Evolutionary conservation across 257 asterid genomes (phyloP), one percentile per base, ranked within the genome.

Genomic region (Jaltomata sinuosa): DNA sequence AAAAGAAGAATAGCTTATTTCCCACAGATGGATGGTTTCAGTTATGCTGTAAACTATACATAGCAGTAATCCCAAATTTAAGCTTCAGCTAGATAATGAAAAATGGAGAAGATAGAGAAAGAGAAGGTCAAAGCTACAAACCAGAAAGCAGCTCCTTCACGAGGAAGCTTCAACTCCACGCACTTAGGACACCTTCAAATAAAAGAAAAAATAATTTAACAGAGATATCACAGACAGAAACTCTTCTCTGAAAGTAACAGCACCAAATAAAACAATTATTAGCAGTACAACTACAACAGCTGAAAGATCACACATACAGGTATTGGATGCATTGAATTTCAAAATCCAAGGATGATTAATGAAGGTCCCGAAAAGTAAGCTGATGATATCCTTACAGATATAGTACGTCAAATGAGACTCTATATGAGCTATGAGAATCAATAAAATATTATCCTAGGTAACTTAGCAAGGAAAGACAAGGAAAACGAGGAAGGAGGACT

Each of bases 81-180:
- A 18, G 62, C 62, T 49, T 27, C 62, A 27, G 42, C 5, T 76
- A 10, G 2, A 47, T 47, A 1, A 76, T 49, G 81, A 76, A 21
- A 12, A 36, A 1, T 11, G 64, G 14, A 67, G 55, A 88, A 82
- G 54, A 40, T 45, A 55, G 53, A 34, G 16, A 27, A 38, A 72
- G 29, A 84, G 25, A 53, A 71, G 80, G 87, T 79, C 68, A 88
- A 52, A 81, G 81, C 83, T 72, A 95, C 97, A 47, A 90, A 97
- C 98, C 99, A 97, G 98, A 97, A 97, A 82, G 99, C 93, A 87
- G 99, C 97, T 62, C 88, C 94, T 87, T 94, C 97, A 25, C 98
- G 98, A 18, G 99, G 95, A 89, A 97, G 99, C 95, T 94, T 97
- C 78, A 95, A 82, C 80, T 95, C 94, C 2, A 92, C 96, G 54